Evolutionary conservation across 1,284 basidiomycete species (phyloP).

Genomic region (Trichosporon faecale): DNA sequence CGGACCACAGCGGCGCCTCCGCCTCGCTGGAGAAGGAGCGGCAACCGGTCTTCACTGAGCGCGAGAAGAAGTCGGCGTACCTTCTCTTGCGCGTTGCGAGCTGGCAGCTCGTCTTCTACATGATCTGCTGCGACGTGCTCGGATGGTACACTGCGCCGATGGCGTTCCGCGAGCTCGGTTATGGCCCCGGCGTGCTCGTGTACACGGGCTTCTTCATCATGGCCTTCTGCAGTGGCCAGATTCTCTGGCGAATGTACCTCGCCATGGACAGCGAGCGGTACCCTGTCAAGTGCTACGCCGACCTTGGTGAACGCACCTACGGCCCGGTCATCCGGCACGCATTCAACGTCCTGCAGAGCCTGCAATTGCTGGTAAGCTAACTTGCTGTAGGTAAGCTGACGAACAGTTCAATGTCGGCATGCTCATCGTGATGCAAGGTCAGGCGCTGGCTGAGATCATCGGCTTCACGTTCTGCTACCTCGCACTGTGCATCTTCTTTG

Average conservation of each 20-base stretch:
- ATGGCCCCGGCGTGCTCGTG: slow-evolving; percentile 31
- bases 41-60: slow-evolving; percentile 5
- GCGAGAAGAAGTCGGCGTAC: slow-evolving; percentile 10
- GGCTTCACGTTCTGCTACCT: slow-evolving; percentile 22
- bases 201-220: slow-evolving; percentile 24
- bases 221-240: slow-evolving; percentile 23
- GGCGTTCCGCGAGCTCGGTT: slow-evolving; percentile 35
- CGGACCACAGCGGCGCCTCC: neutral
- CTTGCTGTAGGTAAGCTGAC: neutral
- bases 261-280: slow-evolving; percentile 24
- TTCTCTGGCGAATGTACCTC: slow-evolving; percentile 28
- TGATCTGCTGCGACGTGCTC: slow-evolving; percentile 32
- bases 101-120: slow-evolving; percentile 28
- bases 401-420: slow-evolving; percentile 21
- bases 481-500: slow-evolving; percentile 15
- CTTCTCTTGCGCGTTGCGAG: slow-evolving; percentile 21
- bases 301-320: slow-evolving; percentile 25
- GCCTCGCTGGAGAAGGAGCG: neutral
- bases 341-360: slow-evolving; percentile 21
- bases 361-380: slow-evolving; percentile 18
- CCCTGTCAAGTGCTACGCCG: slow-evolving; percentile 25
- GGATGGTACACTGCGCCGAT: slow-evolving; percentile 47
- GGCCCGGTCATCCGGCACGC: slow-evolving; percentile 14
- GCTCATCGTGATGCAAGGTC: slow-evolving; percentile 16
- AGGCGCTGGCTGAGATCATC: slow-evolving; percentile 15